Evolutionary conservation across 2,329 filamentous ascomycete species (phyloP).

Genomic region (Diplodia corticola): DNA sequence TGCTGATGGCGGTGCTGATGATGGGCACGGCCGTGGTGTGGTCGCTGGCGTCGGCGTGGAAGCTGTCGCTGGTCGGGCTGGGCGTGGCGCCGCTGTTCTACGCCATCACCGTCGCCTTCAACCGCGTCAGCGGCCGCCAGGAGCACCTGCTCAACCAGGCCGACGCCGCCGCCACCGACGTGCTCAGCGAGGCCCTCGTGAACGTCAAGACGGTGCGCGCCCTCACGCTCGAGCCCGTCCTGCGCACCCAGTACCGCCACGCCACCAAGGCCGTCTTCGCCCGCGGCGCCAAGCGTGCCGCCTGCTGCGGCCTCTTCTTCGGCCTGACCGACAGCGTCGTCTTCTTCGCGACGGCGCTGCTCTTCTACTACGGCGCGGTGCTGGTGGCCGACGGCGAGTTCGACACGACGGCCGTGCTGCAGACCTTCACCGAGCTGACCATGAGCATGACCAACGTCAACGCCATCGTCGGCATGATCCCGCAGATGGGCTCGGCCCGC

Average conservation of each 20-base stretch:
- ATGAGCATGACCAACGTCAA: constrained; percentile 76
- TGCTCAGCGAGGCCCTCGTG: constrained; percentile 73
- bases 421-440: constrained; percentile 79
- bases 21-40: constrained; percentile 68
- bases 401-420: constrained; percentile 62
- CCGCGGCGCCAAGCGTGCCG: constrained; percentile 65
- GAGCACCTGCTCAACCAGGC: constrained; percentile 67
- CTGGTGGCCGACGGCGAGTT: constrained; percentile 57
- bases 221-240: constrained; percentile 71
- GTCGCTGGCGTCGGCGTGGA: constrained; percentile 75
- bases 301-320: constrained; percentile 69
- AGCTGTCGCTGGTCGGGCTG: constrained; percentile 74
- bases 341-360: constrained; percentile 71
- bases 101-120: constrained; percentile 64
- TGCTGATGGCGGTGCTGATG: constrained; percentile 68
- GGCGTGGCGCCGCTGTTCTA: constrained; percentile 68
- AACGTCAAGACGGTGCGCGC: constrained; percentile 78
- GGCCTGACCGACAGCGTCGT: constrained; percentile 75
- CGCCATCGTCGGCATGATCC: constrained; percentile 70
- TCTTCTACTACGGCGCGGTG: constrained; percentile 79
- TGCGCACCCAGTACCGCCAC: constrained; percentile 61
- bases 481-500: constrained; percentile 74
- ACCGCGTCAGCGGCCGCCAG: constrained; percentile 67
- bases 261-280: constrained; percentile 56
- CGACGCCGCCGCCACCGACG: constrained; percentile 58